Conservation (phyloP, 768 basidiomycete genomes). For the Lyophyllum decastes region DNA sequence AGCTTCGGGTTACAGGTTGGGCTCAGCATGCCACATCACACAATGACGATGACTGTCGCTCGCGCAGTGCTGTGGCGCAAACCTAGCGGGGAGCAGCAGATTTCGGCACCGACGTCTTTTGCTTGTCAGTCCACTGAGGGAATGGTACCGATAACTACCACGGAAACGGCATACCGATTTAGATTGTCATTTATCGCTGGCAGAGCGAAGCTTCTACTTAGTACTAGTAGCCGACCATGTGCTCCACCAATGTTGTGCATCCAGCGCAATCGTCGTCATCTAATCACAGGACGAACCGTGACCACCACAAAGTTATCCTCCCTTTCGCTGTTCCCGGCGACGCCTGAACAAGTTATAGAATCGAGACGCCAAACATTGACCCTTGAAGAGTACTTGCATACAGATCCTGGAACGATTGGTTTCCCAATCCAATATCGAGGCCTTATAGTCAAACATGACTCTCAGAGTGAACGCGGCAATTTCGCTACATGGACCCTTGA, state of each 20-base stretch:
- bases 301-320: conserved; percentile 18
- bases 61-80: too few relatives aligned
- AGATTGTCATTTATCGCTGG: too few relatives aligned
- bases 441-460: conserved; percentile 14
- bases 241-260: too few relatives aligned
- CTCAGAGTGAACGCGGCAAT: conserved; percentile 18
- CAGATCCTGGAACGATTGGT: conserved; percentile 17
- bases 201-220: too few relatives aligned
- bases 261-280: too few relatives aligned
- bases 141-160: too few relatives aligned
- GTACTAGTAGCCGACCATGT: too few relatives aligned
- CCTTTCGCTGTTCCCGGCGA: conserved; percentile 50
- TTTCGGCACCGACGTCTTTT: too few relatives aligned
- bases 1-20: not conserved
- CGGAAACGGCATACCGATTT: too few relatives aligned
- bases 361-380: conserved; percentile 41
- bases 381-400: conserved; percentile 47
- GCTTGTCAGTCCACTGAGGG: too few relatives aligned
- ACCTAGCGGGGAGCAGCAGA: too few relatives aligned
- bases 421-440: conserved; percentile 31
- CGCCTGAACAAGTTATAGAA: conserved; percentile 42
- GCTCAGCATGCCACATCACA: not conserved
- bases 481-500: conserved; percentile 49
- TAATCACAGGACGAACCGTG: not conserved
- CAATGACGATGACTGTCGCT: not conserved